phyloP scores from a whole-genome alignment of 2,329 filamentous ascomycete species.

The Verticillium tricorpus region DNA sequence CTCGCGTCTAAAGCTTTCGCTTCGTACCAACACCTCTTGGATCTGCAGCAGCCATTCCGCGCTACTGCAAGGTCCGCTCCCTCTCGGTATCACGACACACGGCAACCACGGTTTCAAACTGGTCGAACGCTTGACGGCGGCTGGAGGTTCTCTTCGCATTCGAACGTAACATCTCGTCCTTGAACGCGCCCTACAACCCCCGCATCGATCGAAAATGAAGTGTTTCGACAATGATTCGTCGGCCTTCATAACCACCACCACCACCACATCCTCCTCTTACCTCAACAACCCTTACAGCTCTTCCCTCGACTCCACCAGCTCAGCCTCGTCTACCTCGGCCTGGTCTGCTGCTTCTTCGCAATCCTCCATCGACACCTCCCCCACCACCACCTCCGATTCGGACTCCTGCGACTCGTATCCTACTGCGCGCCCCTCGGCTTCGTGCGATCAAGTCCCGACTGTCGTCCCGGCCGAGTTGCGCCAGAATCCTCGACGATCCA shows the following conservation, averaged over 20 bases:
- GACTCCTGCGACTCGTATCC: slow-evolving; percentile 42
- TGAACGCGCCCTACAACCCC: not conserved
- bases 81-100: slow-evolving; percentile 26
- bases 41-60: slow-evolving; percentile 27
- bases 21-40: slow-evolving; percentile 35
- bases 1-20: slow-evolving; percentile 37
- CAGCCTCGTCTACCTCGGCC: slow-evolving; percentile 70
- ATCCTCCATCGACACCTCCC: slow-evolving; percentile 64
- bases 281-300: slow-evolving; percentile 61
- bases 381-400: slow-evolving; percentile 51
- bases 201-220: slow-evolving; percentile 48
- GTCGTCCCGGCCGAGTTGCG: slow-evolving; percentile 56
- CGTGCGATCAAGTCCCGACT: slow-evolving; percentile 25
- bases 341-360: slow-evolving; percentile 72
- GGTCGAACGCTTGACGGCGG: slow-evolving; percentile 27
- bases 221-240: slow-evolving; percentile 48
- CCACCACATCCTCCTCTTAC: slow-evolving; percentile 16
- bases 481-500: slow-evolving; percentile 58
- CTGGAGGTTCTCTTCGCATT: slow-evolving; percentile 21
- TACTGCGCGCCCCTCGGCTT: slow-evolving; percentile 26
- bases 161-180: slow-evolving; percentile 13
- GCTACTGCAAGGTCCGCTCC: slow-evolving; percentile 36
- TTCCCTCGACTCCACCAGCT: slow-evolving; percentile 69
- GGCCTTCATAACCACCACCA: slow-evolving; percentile 38
- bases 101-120: slow-evolving; percentile 26